Evolutionary conservation across 768 basidiomycete genomes (phyloP).

Genomic region (Fibroporia radiculosa): DNA sequence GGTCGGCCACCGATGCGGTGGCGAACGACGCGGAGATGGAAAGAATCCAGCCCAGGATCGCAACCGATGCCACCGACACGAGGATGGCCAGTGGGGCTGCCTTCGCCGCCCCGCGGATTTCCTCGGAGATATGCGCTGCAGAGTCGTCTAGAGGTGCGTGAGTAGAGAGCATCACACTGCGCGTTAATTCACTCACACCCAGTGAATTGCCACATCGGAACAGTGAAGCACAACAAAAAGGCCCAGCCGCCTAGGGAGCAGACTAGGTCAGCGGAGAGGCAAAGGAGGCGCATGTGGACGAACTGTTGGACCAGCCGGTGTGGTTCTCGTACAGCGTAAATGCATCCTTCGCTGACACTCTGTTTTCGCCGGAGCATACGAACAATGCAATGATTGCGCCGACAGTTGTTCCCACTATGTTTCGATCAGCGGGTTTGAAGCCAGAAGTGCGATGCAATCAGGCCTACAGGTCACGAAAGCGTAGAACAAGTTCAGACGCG

Average conservation of each 20-base stretch:
- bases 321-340: conserved; percentile 66
- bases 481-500: conserved; percentile 60
- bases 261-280: neutral
- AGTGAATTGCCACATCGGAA: conserved; percentile 74
- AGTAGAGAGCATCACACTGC: neutral
- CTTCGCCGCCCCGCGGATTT: conserved; percentile 51
- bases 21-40: conserved; percentile 58
- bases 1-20: conserved; percentile 41
- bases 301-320: conserved; percentile 58
- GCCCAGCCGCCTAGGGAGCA: conserved; percentile 54
- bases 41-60: conserved; percentile 55
- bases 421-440: no score
- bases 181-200: conserved; percentile 44
- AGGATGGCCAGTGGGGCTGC: conserved; percentile 67
- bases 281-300: conserved; percentile 12
- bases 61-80: conserved; percentile 51
- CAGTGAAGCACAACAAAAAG: conserved; percentile 61
- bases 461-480: conserved; percentile 52
- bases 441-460: no score
- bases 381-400: conserved; percentile 56
- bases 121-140: conserved; percentile 72
- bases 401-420: conserved; percentile 55
- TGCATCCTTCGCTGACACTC: conserved; percentile 57
- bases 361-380: conserved; percentile 44
- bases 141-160: conserved; percentile 58